Evolutionary conservation across 768 basidiomycete genomes (phyloP).

Genomic region (Tylopilus sp.): DNA sequence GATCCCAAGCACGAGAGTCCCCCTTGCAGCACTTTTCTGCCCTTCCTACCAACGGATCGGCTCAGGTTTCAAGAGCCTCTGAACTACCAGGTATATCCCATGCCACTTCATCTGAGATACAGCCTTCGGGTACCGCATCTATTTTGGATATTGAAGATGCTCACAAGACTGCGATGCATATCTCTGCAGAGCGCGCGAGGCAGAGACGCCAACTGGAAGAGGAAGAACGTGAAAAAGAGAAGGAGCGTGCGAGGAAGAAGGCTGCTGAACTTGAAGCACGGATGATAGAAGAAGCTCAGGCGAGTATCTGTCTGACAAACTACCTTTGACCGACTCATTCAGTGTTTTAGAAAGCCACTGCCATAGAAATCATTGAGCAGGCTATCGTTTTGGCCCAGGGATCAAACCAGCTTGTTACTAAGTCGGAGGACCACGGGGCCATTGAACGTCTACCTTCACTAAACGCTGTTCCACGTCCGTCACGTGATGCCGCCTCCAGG

Average conservation of each 20-base stretch:
- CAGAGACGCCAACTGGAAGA: conserved; percentile 80
- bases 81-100: conserved; percentile 47
- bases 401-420: conserved; percentile 1
- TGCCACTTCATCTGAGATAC: conserved; percentile 36
- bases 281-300: conserved; percentile 40
- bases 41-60: conserved; percentile 14
- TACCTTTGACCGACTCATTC: conserved; percentile 8
- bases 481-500: conserved; percentile 13
- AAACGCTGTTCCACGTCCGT: conserved; percentile 26
- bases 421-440: conserved; percentile 6
- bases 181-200: conserved; percentile 78
- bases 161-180: conserved; percentile 79
- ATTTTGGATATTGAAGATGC: conserved; percentile 56
- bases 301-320: conserved; percentile 5
- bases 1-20: conserved; percentile 45
- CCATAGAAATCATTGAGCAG: conserved; percentile 44
- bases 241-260: conserved; percentile 77
- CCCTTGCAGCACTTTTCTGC: conserved; percentile 34
- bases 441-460: conserved; percentile 34
- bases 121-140: conserved; percentile 22
- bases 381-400: conserved; percentile 33
- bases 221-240: conserved; percentile 73
- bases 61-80: conserved; percentile 21
- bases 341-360: conserved; percentile 34
- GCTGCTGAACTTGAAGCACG: conserved; percentile 72